These are phyloP conservation scores for Linum tenue DNA, from an alignment of 345 rosid genomes.

Conservation along the genomic window DNA sequence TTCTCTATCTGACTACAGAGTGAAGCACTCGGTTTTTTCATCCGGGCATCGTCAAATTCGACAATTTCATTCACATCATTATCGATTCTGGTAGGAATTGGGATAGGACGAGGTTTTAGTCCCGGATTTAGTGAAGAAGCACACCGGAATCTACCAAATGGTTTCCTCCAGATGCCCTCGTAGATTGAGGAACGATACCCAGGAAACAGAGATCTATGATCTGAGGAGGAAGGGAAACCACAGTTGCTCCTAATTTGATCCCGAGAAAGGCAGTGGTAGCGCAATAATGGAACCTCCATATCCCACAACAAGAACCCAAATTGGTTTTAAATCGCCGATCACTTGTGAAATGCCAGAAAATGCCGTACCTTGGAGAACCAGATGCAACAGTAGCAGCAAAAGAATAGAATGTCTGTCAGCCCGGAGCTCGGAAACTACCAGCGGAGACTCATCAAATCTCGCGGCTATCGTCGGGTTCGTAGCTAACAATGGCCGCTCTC, in stretches of 20 bases:
- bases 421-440: constrained; percentile 7
- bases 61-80: constrained; percentile 17
- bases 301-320: constrained; percentile 2
- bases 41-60: constrained; percentile 18
- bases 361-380: constrained; percentile 12
- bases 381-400: background rate
- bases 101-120: constrained; percentile 47
- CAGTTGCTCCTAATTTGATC: constrained; percentile 29
- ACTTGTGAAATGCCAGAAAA: background rate
- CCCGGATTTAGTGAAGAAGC: constrained; percentile 34
- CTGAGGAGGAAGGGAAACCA: constrained; percentile 23
- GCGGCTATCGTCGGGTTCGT: background rate
- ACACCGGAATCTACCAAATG: constrained; percentile 34
- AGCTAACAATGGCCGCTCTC: background rate
- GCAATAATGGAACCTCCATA: constrained; percentile 51
- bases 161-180: constrained; percentile 35
- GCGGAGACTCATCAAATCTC: background rate
- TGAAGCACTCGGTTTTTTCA: constrained; percentile 31
- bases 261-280: constrained; percentile 33
- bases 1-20: constrained; percentile 77
- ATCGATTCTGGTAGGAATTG: constrained; percentile 26
- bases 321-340: background rate
- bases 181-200: constrained; percentile 29
- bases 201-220: constrained; percentile 26
- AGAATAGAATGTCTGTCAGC: background rate